phyloP scores from a whole-genome alignment of 208 protist species.

The Acanthamoeba healyi region DNA sequence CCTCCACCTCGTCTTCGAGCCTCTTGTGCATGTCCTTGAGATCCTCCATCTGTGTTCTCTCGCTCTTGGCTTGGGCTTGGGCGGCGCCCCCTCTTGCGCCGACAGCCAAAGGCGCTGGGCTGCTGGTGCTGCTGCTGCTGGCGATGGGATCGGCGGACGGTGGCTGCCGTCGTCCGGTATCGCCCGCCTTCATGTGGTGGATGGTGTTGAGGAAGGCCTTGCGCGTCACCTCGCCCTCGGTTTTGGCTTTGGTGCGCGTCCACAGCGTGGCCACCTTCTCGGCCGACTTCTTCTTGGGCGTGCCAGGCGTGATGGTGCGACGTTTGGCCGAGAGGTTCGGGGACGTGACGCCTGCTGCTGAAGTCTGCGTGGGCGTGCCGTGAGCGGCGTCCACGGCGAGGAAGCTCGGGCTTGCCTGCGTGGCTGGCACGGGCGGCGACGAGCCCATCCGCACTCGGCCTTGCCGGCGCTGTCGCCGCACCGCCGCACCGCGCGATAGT shows the following conservation, averaged over 20 bases:
- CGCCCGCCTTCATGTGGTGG: conserved; percentile 18
- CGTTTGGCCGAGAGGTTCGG: background rate
- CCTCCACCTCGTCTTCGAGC: conserved; percentile 15
- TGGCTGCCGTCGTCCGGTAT: background rate
- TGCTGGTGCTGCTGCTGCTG: background rate
- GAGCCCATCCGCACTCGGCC: background rate
- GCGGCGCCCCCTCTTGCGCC: background rate
- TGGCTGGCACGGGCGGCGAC: background rate
- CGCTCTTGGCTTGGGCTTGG: background rate
- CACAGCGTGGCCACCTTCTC: conserved; percentile 18
- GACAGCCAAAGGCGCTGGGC: no score
- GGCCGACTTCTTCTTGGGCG: conserved; percentile 38
- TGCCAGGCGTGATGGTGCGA: background rate
- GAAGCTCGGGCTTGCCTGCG: background rate
- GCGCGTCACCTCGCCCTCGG: background rate
- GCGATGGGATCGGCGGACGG: background rate
- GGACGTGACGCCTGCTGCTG: background rate
- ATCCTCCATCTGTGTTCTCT: background rate
- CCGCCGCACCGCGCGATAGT: background rate
- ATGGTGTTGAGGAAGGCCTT: conserved; percentile 68
- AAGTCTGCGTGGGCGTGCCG: background rate
- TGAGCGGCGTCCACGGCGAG: no score
- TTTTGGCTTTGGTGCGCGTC: conserved; percentile 33
- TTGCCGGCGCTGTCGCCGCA: background rate
- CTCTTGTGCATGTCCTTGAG: conserved; percentile 19